Percentiles rank a stretch among this genome's conserved stretches.
These are phyloP conservation scores for Daldinia decipiens DNA, from an alignment of 495 filamentous ascomycete species.

Conservation along the genomic window DNA sequence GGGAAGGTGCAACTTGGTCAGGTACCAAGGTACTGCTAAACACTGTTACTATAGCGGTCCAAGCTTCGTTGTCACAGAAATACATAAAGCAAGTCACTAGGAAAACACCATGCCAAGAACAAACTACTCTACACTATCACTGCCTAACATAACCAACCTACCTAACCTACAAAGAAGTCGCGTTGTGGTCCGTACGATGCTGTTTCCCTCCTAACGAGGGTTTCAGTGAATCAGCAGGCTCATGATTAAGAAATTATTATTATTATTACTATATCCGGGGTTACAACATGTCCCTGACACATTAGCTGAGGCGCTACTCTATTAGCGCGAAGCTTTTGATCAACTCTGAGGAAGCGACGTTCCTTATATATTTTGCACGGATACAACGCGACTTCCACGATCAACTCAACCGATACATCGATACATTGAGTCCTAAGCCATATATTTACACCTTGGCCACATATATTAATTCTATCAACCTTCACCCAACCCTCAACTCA, in stretches of 20 bases:
- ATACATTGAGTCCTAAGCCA: not conserved
- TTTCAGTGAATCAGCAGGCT: not conserved
- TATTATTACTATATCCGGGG: not conserved
- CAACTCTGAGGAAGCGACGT: not conserved
- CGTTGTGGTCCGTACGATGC: not conserved
- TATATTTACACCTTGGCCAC: not conserved
- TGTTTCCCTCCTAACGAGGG: not conserved
- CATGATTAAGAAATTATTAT: not conserved
- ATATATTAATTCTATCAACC: not conserved
- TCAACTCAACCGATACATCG: not conserved
- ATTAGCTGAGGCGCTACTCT: not conserved
- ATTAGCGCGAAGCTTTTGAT: not conserved
- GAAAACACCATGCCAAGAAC: not conserved
- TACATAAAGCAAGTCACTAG: not conserved
- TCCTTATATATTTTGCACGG: not conserved
- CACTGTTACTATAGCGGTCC: constrained; percentile 8
- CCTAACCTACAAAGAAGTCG: constrained; percentile 1
- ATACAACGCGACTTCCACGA: not conserved
- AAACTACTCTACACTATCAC: not conserved
- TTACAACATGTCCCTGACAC: not conserved
- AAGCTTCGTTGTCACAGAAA: not conserved
- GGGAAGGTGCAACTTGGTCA: not conserved
- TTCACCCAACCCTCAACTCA: not conserved
- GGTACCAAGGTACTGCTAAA: constrained; percentile 1
- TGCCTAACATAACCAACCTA: not conserved